Base-by-base conservation (phyloP, 164 flowering plant species). In the Kingdonia uniflora region DNA sequence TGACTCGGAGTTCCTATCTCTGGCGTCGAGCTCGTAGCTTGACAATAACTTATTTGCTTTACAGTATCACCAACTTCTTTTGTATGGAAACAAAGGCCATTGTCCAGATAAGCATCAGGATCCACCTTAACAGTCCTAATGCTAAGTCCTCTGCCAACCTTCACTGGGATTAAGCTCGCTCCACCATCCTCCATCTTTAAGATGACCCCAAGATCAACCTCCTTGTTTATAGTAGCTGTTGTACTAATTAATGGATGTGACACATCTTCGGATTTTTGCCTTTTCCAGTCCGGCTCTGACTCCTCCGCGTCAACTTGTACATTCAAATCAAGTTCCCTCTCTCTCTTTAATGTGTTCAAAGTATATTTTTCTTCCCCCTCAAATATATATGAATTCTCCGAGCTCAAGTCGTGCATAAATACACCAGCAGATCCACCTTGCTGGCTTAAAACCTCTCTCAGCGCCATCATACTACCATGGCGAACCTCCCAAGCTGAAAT, bases 401-500 rank as follows among this genome's bases (percentile, higher is more conserved):
- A 66, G 65, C 68, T 67, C 58, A 73, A 55, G 35, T 92, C 83
- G 54, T 84, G 73, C 62, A 65, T 49, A 59, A 68, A 54, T 20
- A 85, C 80, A 49, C 90, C 97, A 60, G 88, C 95, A 65, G 79
- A 81, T 55, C 77, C 79, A 61, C 95, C 99, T 71, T 89, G 97
- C 69, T 80, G 82, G 6, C 87, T 72, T 50, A 94, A 67, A 64
- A 94, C 79, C 73, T 94, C 99, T 69, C 99, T 89, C 52, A 94
- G 61, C 52, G 95, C 96, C 97, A 89, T 89, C 21, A 84, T 73
- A 66, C 99, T 80, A 51, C 99, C 99, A 70, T 94, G 99, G 19
- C 99, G 96, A 49, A 87, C 74, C 76, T 94, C 99, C 99, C 99
- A 94, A 43, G 71, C 99, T 91, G 80, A 55, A 23, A 65, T 47